Evolutionary conservation across 1,284 basidiomycete genomes (phyloP).

Genomic region (Cryptococcus sp.): DNA sequence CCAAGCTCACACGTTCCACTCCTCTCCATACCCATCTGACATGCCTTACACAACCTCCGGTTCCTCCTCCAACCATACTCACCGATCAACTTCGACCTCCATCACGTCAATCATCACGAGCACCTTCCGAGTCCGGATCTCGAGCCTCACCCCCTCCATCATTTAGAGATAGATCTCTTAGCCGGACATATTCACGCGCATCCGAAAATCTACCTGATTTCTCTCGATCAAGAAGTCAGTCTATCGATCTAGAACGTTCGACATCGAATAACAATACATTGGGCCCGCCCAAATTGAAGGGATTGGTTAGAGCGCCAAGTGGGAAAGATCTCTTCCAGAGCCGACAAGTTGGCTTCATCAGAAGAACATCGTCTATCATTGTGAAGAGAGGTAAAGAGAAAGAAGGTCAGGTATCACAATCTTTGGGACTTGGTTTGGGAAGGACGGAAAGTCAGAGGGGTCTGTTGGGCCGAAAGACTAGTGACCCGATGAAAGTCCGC

Average conservation of each 20-base stretch:
- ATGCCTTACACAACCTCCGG: background rate
- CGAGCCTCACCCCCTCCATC: background rate
- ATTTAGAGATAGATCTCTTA: background rate
- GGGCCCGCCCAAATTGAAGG: conserved; percentile 6
- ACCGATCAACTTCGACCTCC: background rate
- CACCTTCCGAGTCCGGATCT: background rate
- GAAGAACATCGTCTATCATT: conserved; percentile 16
- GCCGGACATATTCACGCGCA: background rate
- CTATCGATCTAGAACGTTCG: conserved; percentile 11
- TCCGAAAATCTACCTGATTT: background rate
- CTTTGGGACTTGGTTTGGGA: background rate
- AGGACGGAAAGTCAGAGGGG: conserved; percentile 9
- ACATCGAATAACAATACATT: background rate
- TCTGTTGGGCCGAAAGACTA: conserved; percentile 27
- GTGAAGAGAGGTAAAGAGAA: conserved; percentile 7
- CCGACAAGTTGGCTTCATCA: conserved; percentile 27
- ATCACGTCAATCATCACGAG: background rate
- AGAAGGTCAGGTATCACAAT: conserved; percentile 4
- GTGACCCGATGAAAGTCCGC: conserved; percentile 14
- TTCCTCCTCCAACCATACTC: background rate
- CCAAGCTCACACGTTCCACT: too few species aligned
- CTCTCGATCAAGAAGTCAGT: conserved; percentile 20
- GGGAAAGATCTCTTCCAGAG: conserved; percentile 38
- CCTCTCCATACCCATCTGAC: background rate
- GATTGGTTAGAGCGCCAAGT: conserved; percentile 28